phyloP scores from a whole-genome alignment of 257 asterid genomes.

The Capsicum rhomboideum region DNA sequence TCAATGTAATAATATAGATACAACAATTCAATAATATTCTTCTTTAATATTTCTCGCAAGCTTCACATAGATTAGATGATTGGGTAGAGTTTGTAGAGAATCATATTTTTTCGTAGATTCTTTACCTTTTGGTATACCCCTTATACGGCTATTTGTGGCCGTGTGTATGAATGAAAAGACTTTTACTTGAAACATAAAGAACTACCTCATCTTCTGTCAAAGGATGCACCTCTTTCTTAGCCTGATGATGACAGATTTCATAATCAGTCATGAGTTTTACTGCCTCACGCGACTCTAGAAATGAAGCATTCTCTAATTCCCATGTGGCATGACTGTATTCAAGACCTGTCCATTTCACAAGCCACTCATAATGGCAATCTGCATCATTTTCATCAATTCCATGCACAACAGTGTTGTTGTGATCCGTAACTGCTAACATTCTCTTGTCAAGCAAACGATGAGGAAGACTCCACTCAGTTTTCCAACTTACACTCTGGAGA shows the following conservation, averaged over 20 bases:
- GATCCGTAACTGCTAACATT: constrained; percentile 8
- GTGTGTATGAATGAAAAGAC: neutral
- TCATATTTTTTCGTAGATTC: neutral
- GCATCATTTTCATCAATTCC: neutral
- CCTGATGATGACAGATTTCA: constrained; percentile 11
- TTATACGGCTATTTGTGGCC: neutral
- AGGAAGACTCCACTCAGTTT: constrained; percentile 21
- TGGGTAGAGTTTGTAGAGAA: neutral
- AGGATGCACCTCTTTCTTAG: constrained; percentile 2
- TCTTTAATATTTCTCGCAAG: too few species aligned
- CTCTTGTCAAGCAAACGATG: constrained; percentile 26
- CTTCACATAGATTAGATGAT: too few species aligned
- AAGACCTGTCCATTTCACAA: constrained; percentile 35
- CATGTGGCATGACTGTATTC: constrained; percentile 24
- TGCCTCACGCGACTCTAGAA: constrained; percentile 15
- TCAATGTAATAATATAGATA: too few species aligned
- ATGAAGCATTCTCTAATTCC: constrained; percentile 29
- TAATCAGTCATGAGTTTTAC: constrained; percentile 12
- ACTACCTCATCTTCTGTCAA: constrained; percentile 17
- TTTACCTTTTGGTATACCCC: neutral
- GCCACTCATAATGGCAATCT: constrained; percentile 22
- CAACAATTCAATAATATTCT: too few species aligned
- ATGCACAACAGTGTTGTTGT: neutral
- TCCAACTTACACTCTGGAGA: constrained; percentile 20
- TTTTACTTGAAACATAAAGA: neutral